Base-by-base conservation (phyloP, 441 rosid species). In the Arabidopsis lyrata region DNA sequence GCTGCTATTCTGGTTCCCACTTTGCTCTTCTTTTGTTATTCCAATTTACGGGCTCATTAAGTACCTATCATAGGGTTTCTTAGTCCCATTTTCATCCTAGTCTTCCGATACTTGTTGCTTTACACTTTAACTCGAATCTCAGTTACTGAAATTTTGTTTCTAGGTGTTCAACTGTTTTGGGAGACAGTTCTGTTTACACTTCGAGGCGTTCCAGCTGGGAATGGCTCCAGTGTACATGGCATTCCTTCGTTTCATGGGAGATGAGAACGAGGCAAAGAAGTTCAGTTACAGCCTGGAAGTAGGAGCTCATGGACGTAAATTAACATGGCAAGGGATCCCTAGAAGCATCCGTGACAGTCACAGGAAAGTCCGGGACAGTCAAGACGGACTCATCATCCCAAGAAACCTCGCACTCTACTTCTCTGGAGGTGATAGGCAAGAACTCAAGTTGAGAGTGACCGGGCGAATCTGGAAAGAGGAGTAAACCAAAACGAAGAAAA, bases 221-320 rank as follows among this genome's bases (percentile, higher is more conserved):
- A 85, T 67, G 79, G 90, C 95, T n/a, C 92, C 95, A 0, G 93
- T 93, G 55, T 92, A 88, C 90, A 92, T 92, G 92, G 95, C 97
- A 10, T 90, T 90, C 69, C 80, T 93, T 72, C 88, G 97, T 29
- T 93, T 93, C 76, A 93, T 90, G 98, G 98, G 98, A 14, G 90
- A 82, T 11, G 97, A 90, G 22, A 88, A 88, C 0, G 97, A 90
- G 73, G 92, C 95, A 3, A 83, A 82, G 81, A 85, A 88, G 73
- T 93, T 90, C 69, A 85, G 91, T 80, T 93, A 93, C 84, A 90
- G 92, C 70, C 68, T 89, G 20, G 98, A 93, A 79, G 98, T 93
- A 1, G 98, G 97, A 5, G 92, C 91, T 31, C 88, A 83, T 42
- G 90, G 93, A 49, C 82, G 97, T 36, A 90, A 84, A 82, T 82